A percentile compares a stretch with the other conserved stretches of the same genome.
phyloP scores from a whole-genome alignment of 1,284 basidiomycete genomes.

The Papiliotrema flavescens region DNA sequence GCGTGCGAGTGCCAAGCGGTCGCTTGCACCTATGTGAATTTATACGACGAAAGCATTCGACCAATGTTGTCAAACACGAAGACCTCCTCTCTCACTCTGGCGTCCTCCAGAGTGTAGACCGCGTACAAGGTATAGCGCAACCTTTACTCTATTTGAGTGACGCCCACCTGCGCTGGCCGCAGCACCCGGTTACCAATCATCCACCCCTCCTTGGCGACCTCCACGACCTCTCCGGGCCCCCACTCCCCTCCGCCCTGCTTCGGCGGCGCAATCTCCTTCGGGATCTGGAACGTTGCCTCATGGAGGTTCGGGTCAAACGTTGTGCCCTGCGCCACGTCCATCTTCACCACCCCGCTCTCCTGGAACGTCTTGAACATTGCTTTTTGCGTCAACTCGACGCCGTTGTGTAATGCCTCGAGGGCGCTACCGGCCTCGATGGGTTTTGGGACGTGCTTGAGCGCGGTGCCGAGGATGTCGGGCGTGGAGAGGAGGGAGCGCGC shows the following conservation, averaged over 20 bases:
- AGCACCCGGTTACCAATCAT: constrained; percentile 88
- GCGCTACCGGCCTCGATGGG: constrained; percentile 50
- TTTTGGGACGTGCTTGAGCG: constrained; percentile 73
- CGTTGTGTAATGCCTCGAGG: constrained; percentile 70
- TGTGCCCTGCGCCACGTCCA: constrained; percentile 65
- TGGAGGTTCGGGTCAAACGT: constrained; percentile 91
- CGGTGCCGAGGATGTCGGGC: constrained; percentile 84
- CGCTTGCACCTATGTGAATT: too few species aligned
- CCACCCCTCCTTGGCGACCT: constrained; percentile 88
- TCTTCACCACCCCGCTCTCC: constrained; percentile 85
- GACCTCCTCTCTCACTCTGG: too few species aligned
- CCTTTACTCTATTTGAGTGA: constrained; percentile 57
- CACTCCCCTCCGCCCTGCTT: constrained; percentile 52
- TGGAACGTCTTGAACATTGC: constrained; percentile 84
- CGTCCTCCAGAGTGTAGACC: too few species aligned
- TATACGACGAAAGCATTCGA: neutral
- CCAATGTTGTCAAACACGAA: neutral
- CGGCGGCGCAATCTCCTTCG: constrained; percentile 59
- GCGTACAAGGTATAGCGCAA: neutral
- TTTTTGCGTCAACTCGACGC: constrained; percentile 89
- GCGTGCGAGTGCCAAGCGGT: too few species aligned
- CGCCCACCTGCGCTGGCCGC: constrained; percentile 94
- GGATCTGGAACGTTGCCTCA: constrained; percentile 92
- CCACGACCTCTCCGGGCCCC: constrained; percentile 81
- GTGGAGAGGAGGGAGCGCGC: constrained; percentile 86